phyloP scores from a whole-genome alignment of 441 rosid genomes.

The Populus hybrid region DNA sequence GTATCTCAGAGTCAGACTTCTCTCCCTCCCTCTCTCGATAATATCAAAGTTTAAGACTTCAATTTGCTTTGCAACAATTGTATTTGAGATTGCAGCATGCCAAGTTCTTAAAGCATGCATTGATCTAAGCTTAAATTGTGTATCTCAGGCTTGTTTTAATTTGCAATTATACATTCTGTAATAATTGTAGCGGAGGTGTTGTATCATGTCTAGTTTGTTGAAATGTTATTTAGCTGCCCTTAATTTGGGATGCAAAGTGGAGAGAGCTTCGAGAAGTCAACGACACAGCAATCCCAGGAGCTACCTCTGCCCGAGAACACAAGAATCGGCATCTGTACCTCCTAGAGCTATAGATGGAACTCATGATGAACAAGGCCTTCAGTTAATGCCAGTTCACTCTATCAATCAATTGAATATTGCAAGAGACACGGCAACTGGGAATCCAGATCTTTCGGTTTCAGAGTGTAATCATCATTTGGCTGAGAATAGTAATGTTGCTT shows the following conservation, averaged over 20 bases:
- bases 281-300: constrained; percentile 75
- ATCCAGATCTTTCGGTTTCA: constrained; percentile 26
- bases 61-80: background rate
- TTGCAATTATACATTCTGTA: constrained; percentile 1
- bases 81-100: background rate
- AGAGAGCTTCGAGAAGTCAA: constrained; percentile 96
- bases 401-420: constrained; percentile 32
- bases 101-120: background rate
- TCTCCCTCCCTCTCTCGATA: background rate
- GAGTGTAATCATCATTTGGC: constrained; percentile 24
- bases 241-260: constrained; percentile 88
- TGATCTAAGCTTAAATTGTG: background rate
- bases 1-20: background rate
- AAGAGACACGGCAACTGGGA: constrained; percentile 26
- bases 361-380: constrained; percentile 26
- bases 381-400: constrained; percentile 27
- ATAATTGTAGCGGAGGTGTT: background rate
- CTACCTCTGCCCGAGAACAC: constrained; percentile 68
- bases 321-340: constrained; percentile 44
- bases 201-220: background rate
- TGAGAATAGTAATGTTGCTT: constrained; percentile 26
- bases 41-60: background rate
- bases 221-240: constrained; percentile 71
- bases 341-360: constrained; percentile 32
- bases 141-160: background rate